phyloP scores from a whole-genome alignment of 495 filamentous ascomycete genomes.

The Xylaria bambusicola region DNA sequence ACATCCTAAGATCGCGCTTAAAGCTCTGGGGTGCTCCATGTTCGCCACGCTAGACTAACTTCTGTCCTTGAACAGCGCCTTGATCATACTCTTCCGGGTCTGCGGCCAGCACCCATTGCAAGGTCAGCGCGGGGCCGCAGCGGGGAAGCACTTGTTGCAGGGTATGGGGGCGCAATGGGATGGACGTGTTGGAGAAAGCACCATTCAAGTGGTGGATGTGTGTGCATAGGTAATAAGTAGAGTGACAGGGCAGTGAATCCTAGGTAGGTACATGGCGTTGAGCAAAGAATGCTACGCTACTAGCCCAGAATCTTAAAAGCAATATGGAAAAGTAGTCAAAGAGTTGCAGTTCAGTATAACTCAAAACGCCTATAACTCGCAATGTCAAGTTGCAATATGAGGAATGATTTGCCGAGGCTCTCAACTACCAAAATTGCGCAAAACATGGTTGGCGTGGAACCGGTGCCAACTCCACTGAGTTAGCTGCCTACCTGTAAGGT shows the following conservation, averaged over 20 bases:
- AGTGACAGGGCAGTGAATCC: no score
- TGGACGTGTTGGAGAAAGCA: slow-evolving; percentile 17
- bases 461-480: not conserved
- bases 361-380: no score
- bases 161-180: slow-evolving; percentile 9
- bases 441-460: not conserved
- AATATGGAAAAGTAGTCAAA: not conserved
- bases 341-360: not conserved
- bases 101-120: slow-evolving; percentile 15
- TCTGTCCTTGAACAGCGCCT: slow-evolving; percentile 1
- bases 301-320: not conserved
- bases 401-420: no score
- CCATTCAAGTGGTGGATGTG: slow-evolving; percentile 11
- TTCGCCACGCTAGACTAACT: slow-evolving; percentile 10
- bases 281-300: slow-evolving; percentile 12
- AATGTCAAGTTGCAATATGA: no score
- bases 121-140: slow-evolving; percentile 21
- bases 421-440: not conserved
- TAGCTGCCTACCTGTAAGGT: no score
- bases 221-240: no score
- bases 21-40: slow-evolving; percentile 17
- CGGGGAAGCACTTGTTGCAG: slow-evolving; percentile 18
- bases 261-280: not conserved
- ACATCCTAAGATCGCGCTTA: slow-evolving; percentile 16
- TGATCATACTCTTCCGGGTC: slow-evolving; percentile 17